Evolutionary conservation across 2,329 filamentous ascomycete species (phyloP).

Genomic region (Beauveria caledonica): DNA sequence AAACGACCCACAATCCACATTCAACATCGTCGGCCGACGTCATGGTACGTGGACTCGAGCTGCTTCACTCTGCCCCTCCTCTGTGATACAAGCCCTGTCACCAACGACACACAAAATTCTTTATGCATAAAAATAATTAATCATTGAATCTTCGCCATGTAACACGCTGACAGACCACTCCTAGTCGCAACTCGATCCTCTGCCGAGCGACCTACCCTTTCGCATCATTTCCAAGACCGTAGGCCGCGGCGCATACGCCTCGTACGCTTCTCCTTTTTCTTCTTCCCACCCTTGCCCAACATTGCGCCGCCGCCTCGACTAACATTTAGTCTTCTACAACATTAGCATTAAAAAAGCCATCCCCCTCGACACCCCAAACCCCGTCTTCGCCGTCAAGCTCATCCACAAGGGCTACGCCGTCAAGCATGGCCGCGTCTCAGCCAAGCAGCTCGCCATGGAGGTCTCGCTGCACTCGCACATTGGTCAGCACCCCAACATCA

Average conservation of each 20-base stretch:
- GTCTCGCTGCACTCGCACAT: constrained; percentile 83
- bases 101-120: background rate
- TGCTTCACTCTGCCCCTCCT: background rate
- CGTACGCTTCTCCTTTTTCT: constrained; percentile 44
- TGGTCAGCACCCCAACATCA: constrained; percentile 84
- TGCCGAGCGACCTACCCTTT: constrained; percentile 82
- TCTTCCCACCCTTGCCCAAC: too few species aligned
- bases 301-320: too few species aligned
- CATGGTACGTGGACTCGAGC: constrained; percentile 35
- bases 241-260: constrained; percentile 93
- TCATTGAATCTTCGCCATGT: background rate
- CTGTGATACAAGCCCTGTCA: background rate
- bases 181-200: constrained; percentile 79
- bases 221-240: constrained; percentile 94
- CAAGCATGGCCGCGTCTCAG: constrained; percentile 77
- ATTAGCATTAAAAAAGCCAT: constrained; percentile 85
- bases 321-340: constrained; percentile 8
- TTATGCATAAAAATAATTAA: background rate
- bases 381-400: constrained; percentile 94
- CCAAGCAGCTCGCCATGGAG: constrained; percentile 87
- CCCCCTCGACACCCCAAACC: constrained; percentile 58
- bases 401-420: constrained; percentile 96
- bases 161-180: constrained; percentile 44
- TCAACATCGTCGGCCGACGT: constrained; percentile 10
- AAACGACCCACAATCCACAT: too few species aligned